Conservation (phyloP, 306 rosid species). For the Chamaecrista fasciculata region DNA sequence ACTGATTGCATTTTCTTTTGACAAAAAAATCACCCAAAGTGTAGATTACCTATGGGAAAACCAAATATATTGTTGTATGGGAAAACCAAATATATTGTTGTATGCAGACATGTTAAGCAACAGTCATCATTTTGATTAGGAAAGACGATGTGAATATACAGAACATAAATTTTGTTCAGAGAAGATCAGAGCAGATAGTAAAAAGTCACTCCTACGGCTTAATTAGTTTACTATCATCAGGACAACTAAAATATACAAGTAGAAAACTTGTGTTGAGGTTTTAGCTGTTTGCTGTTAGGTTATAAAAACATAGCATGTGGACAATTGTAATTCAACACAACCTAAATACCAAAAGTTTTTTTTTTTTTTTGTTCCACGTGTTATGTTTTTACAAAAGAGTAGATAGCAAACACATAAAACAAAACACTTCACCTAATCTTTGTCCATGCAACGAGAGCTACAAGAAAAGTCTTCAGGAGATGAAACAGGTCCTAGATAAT, state of each 20-base stretch:
- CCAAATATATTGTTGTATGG: background rate
- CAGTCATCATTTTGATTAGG: background rate
- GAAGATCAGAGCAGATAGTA: background rate
- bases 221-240: background rate
- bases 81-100: background rate
- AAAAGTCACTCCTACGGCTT: background rate
- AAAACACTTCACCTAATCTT: background rate
- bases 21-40: no score
- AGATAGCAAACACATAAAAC: background rate
- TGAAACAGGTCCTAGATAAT: slow-evolving; percentile 74
- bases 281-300: background rate
- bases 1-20: no score
- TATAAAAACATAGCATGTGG: background rate
- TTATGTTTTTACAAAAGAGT: background rate
- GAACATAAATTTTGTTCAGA: slow-evolving; percentile 15
- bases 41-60: background rate
- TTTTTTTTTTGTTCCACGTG: no score
- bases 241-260: background rate
- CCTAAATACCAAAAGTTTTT: no score
- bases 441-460: background rate
- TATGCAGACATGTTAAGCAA: background rate
- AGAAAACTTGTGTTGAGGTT: background rate
- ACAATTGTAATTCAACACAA: no score
- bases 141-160: background rate
- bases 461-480: slow-evolving; percentile 18